Conservation (phyloP, 1,284 basidiomycete species). For the Rhodotorula sp. region DNA sequence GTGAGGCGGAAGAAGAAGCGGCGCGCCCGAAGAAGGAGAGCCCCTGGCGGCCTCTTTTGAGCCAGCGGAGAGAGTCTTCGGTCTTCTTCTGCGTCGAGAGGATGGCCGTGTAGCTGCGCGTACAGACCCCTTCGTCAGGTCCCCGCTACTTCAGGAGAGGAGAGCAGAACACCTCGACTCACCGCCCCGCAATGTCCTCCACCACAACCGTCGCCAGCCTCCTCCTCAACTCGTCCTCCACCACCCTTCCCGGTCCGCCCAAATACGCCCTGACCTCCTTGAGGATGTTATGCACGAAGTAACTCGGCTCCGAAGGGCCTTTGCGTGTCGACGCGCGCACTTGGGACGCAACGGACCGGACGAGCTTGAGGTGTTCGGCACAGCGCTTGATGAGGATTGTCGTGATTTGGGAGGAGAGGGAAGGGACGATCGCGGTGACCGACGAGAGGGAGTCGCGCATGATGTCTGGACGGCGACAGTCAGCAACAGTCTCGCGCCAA, state of each 20-base stretch:
- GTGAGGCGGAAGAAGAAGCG: constrained; percentile 52
- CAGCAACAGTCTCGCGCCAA: background rate
- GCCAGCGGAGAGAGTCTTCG: constrained; percentile 76
- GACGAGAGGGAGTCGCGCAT: constrained; percentile 57
- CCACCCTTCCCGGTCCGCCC: constrained; percentile 54
- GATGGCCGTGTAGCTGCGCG: constrained; percentile 53
- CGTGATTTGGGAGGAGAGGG: constrained; percentile 65
- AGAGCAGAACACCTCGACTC: constrained; percentile 19
- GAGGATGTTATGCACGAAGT: constrained; percentile 76
- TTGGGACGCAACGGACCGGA: constrained; percentile 82
- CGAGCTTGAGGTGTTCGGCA: constrained; percentile 77
- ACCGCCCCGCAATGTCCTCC: constrained; percentile 70
- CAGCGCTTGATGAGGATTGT: constrained; percentile 71
- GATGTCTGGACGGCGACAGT: constrained; percentile 37
- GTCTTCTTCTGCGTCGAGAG: constrained; percentile 82
- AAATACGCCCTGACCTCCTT: constrained; percentile 79
- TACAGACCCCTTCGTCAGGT: constrained; percentile 36
- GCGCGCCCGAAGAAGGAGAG: constrained; percentile 66
- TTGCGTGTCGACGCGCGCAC: constrained; percentile 65
- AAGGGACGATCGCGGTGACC: constrained; percentile 56
- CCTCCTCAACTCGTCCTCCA: constrained; percentile 60
- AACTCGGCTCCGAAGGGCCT: constrained; percentile 62
- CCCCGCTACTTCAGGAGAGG: background rate
- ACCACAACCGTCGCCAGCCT: constrained; percentile 66
- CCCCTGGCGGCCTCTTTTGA: constrained; percentile 77